Base-by-base conservation (phyloP, 1,284 basidiomycete genomes). In the Austropuccinia psidii region DNA sequence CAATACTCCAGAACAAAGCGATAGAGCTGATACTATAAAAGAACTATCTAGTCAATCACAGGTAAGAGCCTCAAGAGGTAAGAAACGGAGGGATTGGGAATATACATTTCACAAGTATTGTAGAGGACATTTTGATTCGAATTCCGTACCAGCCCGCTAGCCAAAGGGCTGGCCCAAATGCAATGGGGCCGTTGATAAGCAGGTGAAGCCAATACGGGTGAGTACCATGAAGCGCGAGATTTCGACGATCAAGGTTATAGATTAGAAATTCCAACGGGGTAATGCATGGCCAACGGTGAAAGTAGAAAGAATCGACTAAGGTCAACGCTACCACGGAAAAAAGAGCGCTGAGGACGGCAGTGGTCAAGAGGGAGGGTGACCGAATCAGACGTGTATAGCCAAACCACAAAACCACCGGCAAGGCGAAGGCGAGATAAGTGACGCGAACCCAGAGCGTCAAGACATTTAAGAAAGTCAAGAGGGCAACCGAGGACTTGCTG, bases 191-290 rank as follows among this genome's bases (percentile, higher is more conserved):
- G 55, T 82, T 82, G 55, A 79, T 79, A 21, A 76, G 37, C 0
- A 67, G 43, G 60, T 82, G 81, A 31, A 81, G 61, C 73, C 76
- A 81, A 1, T 78, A 76, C 15, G 81, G 81, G 58, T 82, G 81
- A 13, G 80, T 21, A 0, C 81, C 81, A 60, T 82, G 81, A 43
- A 76, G 62, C 0, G 77, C 77, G 15, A 82, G 79, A 55, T 82
- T 81, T 4, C 60, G 49, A 15, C 73, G 58, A 27, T 74, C 67
- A 8, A 77, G n/a, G 60, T 82, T 82, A 74, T 81, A 82, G 41
- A 74, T 57, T n/a, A 81, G 74, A 19, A 80, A 76, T 57, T 80
- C 80, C 73, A 80, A 47, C 0, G 81, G 81, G 5, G 80, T 76
- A 29, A 70, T 45, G 5, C 41, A 45, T 19, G 54, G 54, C 43